Evolutionary conservation across 805 yeast genomes (phyloP).

Genomic region (Lipomyces oligophaga): DNA sequence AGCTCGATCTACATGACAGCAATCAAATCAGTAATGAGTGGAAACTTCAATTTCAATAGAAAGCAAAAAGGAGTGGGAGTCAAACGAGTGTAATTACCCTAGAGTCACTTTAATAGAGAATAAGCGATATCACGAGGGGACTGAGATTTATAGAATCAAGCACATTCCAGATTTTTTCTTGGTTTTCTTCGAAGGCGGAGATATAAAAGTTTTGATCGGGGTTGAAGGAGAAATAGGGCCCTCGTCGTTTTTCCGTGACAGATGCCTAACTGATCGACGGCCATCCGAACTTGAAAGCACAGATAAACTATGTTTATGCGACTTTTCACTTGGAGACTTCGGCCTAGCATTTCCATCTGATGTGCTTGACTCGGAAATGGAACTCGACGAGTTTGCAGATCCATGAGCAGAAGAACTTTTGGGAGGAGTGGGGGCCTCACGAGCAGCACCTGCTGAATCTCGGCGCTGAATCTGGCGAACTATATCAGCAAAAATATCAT

Average conservation of each 20-base stretch:
- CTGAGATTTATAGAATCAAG: constrained; percentile 10
- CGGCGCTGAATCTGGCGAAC: constrained; percentile 76
- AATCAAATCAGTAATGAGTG: too few species aligned
- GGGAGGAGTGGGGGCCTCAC: too few species aligned
- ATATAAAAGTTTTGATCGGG: background rate
- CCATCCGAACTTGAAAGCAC: background rate
- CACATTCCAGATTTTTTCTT: constrained; percentile 14
- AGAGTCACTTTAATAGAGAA: too few species aligned
- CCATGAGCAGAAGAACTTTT: too few species aligned
- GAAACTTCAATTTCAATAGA: too few species aligned
- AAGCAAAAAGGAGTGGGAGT: too few species aligned
- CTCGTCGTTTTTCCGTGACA: constrained; percentile 8
- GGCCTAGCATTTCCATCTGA: constrained; percentile 3
- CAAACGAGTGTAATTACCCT: too few species aligned
- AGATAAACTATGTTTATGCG: too few species aligned
- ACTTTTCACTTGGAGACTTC: constrained; percentile 10
- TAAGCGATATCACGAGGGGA: too few species aligned
- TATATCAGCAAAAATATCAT: constrained; percentile 22
- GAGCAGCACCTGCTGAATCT: constrained; percentile 41
- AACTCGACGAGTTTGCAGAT: background rate
- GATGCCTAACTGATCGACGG: constrained; percentile 3
- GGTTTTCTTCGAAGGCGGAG: constrained; percentile 4
- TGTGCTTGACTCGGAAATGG: constrained; percentile 1
- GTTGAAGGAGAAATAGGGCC: background rate
- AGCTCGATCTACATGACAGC: too few species aligned